Evolutionary conservation across 805 yeast species (phyloP).

Genomic region (Wickerhamiella brachini): DNA sequence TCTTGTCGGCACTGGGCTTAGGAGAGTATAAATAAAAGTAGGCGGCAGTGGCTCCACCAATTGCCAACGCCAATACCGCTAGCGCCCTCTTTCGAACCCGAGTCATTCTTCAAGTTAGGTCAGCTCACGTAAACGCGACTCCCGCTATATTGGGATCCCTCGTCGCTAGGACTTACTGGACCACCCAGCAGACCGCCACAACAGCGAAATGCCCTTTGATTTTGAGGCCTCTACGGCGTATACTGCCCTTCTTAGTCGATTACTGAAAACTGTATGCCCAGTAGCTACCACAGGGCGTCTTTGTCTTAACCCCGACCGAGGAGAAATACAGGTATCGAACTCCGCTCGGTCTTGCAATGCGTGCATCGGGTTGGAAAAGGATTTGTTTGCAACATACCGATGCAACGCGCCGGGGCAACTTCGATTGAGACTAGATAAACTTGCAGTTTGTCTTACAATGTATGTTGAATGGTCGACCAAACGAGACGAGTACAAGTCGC

Average conservation of each 20-base stretch:
- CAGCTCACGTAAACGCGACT: not conserved
- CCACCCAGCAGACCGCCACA: too few species aligned
- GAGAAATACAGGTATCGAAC: constrained; percentile 8
- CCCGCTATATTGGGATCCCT: too few species aligned
- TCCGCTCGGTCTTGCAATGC: constrained; percentile 9
- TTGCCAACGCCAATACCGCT: not conserved
- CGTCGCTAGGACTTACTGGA: too few species aligned
- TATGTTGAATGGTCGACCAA: constrained; percentile 30
- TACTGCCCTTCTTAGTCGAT: constrained; percentile 9
- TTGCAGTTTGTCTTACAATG: constrained; percentile 13
- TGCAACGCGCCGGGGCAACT: constrained; percentile 1
- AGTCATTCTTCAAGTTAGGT: too few species aligned
- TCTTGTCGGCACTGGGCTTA: not conserved
- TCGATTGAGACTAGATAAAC: constrained; percentile 5
- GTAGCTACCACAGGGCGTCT: constrained; percentile 3
- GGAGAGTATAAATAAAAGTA: not conserved
- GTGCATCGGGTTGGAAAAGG: constrained; percentile 11
- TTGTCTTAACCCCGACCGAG: constrained; percentile 6
- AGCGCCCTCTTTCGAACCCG: not conserved
- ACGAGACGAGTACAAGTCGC: not conserved
- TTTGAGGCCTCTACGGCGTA: constrained; percentile 12
- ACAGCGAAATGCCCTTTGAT: not conserved
- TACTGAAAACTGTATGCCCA: constrained; percentile 9
- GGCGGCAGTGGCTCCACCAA: not conserved
- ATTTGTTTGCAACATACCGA: constrained; percentile 13